Base-by-base conservation (phyloP, 2,329 filamentous ascomycete genomes). In the Malbranchea zuffiana region DNA sequence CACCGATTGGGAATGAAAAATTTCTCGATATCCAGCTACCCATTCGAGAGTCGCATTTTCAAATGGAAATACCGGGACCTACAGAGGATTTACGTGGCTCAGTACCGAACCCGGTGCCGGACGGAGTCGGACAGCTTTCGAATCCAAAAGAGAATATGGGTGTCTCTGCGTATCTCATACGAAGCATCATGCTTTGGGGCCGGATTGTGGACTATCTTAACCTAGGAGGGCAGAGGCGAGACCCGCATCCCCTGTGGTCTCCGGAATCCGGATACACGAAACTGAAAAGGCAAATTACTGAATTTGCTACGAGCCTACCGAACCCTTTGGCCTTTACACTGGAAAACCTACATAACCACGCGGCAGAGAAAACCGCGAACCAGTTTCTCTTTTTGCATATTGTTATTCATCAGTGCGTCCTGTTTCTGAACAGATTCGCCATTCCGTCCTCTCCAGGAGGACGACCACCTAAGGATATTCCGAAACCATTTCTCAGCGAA, bases 361-460 rank as follows among this genome's bases (percentile, higher is more conserved):
- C 80, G 19, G 86, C 82, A 3, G 84, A 92, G 51, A 80, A 80
- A 48, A 80, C 86, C 41, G 85, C 81, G 3, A 92, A 92, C 52
- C 88, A 95, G 51, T 95, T 93, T 51, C 64, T 96, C 11, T 92
- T 95, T 52, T 66, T 96, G 37, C 90, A 98, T 57, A 82, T 96
- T 42, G 74, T 85, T 19, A 77, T 86, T 46, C 82, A 94, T 50
- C 90, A 96, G 58, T 87, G 87, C 47, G 76, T 84, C 26, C 69
- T 96, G 2, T 95, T 95, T 55, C 73, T 95, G 59, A 86, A 90
- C 56, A 78, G 86, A 23, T 92, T 92, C 50, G 84, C 85, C 2
- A 74, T 90, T 13, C 78, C 83, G 0, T 65, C 71, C 5, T 74
- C 78, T 12, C 74, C 80, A 4, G 74, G 74, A 21, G 72, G 71